These are phyloP conservation scores for Fusarium sarcochroum DNA, from an alignment of 2,329 filamentous ascomycete genomes.

Conservation along the genomic window DNA sequence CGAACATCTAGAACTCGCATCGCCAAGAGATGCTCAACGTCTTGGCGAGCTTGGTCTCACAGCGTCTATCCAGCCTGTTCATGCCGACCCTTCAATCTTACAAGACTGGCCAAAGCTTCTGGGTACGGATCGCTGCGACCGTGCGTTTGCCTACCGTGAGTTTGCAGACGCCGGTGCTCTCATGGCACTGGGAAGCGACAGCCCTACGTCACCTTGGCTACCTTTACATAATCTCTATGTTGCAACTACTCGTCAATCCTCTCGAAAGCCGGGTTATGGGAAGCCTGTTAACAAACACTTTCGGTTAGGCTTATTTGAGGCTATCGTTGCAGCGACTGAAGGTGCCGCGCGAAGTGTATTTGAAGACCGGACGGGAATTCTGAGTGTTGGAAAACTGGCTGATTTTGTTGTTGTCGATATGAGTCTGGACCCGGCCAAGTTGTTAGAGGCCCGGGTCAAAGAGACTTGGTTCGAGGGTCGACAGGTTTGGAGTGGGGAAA, in stretches of 20 bases:
- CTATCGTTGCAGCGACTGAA: constrained; percentile 63
- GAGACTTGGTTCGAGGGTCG: constrained; percentile 67
- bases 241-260: constrained; percentile 67
- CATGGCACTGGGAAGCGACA: constrained; percentile 69
- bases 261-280: constrained; percentile 59
- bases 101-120: constrained; percentile 69
- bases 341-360: constrained; percentile 68
- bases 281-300: constrained; percentile 65
- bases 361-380: constrained; percentile 59
- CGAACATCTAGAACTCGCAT: constrained; percentile 73
- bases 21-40: constrained; percentile 65
- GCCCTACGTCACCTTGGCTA: constrained; percentile 68
- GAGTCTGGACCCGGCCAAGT: constrained; percentile 61
- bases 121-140: constrained; percentile 63
- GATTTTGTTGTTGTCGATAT: constrained; percentile 65
- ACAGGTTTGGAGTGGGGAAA: too few relatives aligned
- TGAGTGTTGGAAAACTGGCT: constrained; percentile 65
- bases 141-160: constrained; percentile 73
- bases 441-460: constrained; percentile 60
- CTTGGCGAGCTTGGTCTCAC: constrained; percentile 70
- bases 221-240: constrained; percentile 68
- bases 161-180: constrained; percentile 66
- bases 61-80: constrained; percentile 68
- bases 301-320: constrained; percentile 63
- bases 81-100: constrained; percentile 70